Evolutionary conservation across 2,329 filamentous ascomycete genomes (phyloP).

Genomic region (Alternaria solani): DNA sequence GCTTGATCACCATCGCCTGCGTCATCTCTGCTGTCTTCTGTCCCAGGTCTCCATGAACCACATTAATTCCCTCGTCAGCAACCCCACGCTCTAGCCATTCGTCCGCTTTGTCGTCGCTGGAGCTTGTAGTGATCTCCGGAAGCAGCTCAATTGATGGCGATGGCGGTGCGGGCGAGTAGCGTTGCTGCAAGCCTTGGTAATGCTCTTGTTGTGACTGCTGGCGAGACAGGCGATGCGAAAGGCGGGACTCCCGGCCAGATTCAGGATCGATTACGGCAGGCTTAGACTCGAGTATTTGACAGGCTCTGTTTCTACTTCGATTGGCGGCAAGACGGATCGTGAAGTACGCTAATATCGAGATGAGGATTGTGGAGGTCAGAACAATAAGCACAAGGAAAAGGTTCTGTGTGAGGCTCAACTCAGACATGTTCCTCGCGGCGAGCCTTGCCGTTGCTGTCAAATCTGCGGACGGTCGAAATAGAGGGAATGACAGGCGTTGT

Average conservation of each 20-base stretch:
- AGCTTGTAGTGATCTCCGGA: slow-evolving; percentile 19
- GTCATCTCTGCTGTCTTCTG: slow-evolving; percentile 6
- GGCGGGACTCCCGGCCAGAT: slow-evolving; percentile 1
- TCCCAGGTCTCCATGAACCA: slow-evolving; percentile 14
- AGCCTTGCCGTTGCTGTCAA: not conserved
- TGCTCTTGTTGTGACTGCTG: slow-evolving; percentile 15
- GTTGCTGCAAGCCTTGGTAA: slow-evolving; percentile 12
- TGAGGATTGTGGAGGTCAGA: slow-evolving; percentile 22
- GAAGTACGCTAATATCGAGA: slow-evolving; percentile 27
- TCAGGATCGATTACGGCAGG: slow-evolving; percentile 9
- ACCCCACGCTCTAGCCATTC: slow-evolving; percentile 29
- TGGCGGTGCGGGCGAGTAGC: slow-evolving; percentile 11
- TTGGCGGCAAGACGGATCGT: slow-evolving; percentile 18
- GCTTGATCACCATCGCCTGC: slow-evolving; percentile 2
- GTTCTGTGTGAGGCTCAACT: not conserved
- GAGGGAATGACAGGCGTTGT: slow-evolving; percentile 4
- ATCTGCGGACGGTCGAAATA: slow-evolving; percentile 1
- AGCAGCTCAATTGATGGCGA: slow-evolving; percentile 20
- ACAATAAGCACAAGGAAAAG: slow-evolving; percentile 28
- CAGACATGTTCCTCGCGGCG: slow-evolving; percentile 5
- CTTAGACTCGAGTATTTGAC: not conserved
- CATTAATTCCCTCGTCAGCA: not conserved
- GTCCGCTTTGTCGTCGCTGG: slow-evolving; percentile 22
- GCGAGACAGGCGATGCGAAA: slow-evolving; percentile 14
- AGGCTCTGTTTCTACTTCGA: not conserved